Percentiles rank a stretch among this genome's conserved stretches.
phyloP scores from a whole-genome alignment of 2,329 filamentous ascomycete species.

The Cyphellophora europaea region DNA sequence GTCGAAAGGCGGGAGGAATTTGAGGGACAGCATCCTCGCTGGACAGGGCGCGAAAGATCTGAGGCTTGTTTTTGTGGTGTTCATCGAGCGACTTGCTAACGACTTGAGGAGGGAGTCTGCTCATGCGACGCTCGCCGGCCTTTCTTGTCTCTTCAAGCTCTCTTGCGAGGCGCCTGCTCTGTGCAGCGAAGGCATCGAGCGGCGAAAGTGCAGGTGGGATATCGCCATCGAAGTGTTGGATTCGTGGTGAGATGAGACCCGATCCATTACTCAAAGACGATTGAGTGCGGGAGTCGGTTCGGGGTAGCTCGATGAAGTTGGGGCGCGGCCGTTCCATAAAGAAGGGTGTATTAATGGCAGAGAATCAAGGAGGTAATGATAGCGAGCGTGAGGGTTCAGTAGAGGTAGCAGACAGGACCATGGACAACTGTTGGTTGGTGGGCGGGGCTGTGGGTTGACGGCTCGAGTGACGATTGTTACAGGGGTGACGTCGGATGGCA shows the following conservation, averaged over 20 bases:
- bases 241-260: slow-evolving; percentile 60
- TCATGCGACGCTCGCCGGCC: slow-evolving; percentile 67
- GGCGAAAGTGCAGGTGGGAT: slow-evolving; percentile 85
- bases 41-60: slow-evolving; percentile 70
- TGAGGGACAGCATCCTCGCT: slow-evolving; percentile 35
- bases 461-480: too few species aligned
- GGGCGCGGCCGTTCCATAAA: slow-evolving; percentile 32
- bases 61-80: slow-evolving; percentile 50
- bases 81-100: slow-evolving; percentile 73
- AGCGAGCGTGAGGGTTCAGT: too few species aligned
- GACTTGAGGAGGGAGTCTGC: slow-evolving; percentile 72
- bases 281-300: slow-evolving; percentile 7
- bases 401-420: too few species aligned
- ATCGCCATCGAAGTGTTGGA: slow-evolving; percentile 65
- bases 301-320: slow-evolving; percentile 49
- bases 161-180: slow-evolving; percentile 77
- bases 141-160: slow-evolving; percentile 70
- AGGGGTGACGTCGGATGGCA: too few species aligned
- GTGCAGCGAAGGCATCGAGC: slow-evolving; percentile 86
- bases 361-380: too few species aligned
- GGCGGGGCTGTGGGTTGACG: too few species aligned
- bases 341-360: too few species aligned
- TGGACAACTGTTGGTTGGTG: too few species aligned
- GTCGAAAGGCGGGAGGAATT: slow-evolving; percentile 22
- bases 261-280: slow-evolving; percentile 34